Evolutionary conservation across 116 monocot species (phyloP).

Genomic region (Posidonia oceanica): DNA sequence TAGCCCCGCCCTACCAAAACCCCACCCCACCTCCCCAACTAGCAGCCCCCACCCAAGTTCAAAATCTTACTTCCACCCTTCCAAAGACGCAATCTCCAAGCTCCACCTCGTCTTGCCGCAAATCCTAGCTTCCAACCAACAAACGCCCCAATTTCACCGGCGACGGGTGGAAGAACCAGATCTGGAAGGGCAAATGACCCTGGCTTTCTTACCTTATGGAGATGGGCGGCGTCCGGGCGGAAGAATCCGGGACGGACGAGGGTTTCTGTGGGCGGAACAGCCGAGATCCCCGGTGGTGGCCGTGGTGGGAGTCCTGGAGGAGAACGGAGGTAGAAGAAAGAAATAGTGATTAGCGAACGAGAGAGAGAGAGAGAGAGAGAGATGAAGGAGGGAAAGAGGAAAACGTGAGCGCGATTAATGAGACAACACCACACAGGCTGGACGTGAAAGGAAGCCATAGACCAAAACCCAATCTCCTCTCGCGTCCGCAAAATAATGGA

Average conservation of each 20-base stretch:
- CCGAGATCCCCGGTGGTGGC: background rate
- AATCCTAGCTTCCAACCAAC: background rate
- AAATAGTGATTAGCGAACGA: background rate
- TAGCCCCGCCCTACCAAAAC: slow-evolving; percentile 8
- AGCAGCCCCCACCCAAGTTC: too few species aligned
- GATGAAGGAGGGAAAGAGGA: background rate
- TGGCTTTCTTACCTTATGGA: background rate
- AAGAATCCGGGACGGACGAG: background rate
- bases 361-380: background rate
- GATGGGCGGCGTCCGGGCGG: background rate
- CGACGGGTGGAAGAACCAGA: background rate
- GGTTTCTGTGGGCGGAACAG: background rate
- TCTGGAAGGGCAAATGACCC: background rate
- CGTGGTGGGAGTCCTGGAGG: background rate
- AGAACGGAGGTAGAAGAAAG: background rate
- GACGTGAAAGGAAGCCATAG: background rate
- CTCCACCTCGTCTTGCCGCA: background rate
- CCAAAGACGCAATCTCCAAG: background rate
- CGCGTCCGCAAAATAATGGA: background rate
- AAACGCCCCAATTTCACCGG: background rate
- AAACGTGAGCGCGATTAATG: slow-evolving; percentile 7
- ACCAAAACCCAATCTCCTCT: background rate
- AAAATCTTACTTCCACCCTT: too few species aligned
- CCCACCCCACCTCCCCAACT: too few species aligned
- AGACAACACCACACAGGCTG: background rate